A percentile compares a stretch with the other conserved stretches of the same genome.
These are phyloP conservation scores for Blastobotrys niveus DNA, from an alignment of 1,139 yeast species.

Conservation along the genomic window DNA sequence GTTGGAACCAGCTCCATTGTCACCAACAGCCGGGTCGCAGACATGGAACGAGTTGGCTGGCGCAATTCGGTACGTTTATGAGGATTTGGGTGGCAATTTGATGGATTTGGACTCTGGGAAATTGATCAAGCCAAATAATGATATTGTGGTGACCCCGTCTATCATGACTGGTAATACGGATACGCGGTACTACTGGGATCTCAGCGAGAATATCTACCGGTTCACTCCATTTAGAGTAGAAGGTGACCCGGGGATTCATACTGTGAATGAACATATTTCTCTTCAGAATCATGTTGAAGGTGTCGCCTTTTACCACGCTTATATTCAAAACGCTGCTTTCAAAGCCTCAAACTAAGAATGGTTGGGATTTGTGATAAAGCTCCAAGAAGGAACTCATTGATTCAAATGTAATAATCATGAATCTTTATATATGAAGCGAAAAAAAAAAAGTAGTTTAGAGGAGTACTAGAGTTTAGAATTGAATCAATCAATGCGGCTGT, in stretches of 20 bases:
- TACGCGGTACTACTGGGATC: slow-evolving; percentile 69
- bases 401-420: no score
- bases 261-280: slow-evolving; percentile 55
- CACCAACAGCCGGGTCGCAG: slow-evolving; percentile 42
- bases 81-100: slow-evolving; percentile 39
- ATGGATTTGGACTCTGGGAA: slow-evolving; percentile 21
- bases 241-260: slow-evolving; percentile 38
- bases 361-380: no score
- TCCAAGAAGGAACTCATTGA: no score
- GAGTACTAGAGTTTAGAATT: background rate
- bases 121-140: background rate
- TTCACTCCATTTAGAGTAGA: slow-evolving; percentile 41
- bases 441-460: background rate
- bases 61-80: slow-evolving; percentile 51
- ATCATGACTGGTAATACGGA: slow-evolving; percentile 81
- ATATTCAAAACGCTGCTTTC: slow-evolving; percentile 31
- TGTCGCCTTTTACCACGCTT: slow-evolving; percentile 56
- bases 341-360: no score
- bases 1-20: slow-evolving; percentile 56
- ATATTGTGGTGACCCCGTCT: slow-evolving; percentile 53
- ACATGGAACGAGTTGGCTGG: slow-evolving; percentile 55
- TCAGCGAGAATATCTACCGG: slow-evolving; percentile 69
- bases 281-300: slow-evolving; percentile 51
- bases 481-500: no score
- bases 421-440: background rate